A percentile compares a stretch with the other conserved stretches of the same genome.
These are phyloP conservation scores for Camellia granthamiana DNA, from an alignment of 148 eudicot species.

Conservation along the genomic window DNA sequence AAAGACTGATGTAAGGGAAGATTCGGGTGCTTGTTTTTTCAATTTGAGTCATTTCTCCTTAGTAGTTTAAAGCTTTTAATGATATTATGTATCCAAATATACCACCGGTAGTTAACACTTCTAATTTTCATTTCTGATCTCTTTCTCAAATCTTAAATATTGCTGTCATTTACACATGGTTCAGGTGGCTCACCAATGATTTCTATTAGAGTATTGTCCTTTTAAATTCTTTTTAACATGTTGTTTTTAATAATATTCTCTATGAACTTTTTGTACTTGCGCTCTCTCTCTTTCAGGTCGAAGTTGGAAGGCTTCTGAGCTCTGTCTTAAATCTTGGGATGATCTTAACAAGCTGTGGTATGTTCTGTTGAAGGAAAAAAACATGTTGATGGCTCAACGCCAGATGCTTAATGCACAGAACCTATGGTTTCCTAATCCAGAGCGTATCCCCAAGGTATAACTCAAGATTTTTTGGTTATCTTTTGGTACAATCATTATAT, in stretches of 20 bases:
- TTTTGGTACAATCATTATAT: background rate
- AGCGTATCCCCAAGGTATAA: constrained; percentile 76
- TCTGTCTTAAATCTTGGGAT: constrained; percentile 94
- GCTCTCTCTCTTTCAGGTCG: constrained; percentile 49
- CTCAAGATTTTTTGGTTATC: background rate
- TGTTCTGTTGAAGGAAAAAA: constrained; percentile 84
- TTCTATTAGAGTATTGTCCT: background rate
- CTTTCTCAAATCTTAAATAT: background rate
- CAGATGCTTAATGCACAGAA: constrained; percentile 92
- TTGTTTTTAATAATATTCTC: background rate
- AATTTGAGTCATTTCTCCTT: too few relatives aligned
- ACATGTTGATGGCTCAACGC: constrained; percentile 88
- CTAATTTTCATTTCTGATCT: background rate
- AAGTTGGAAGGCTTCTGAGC: constrained; percentile 90
- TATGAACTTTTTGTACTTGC: background rate
- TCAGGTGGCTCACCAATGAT: background rate
- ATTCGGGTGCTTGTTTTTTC: too few relatives aligned
- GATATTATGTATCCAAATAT: too few relatives aligned
- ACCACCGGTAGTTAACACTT: background rate
- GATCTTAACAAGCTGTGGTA: constrained; percentile 93
- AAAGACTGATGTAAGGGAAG: too few relatives aligned
- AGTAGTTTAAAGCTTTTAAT: too few relatives aligned
- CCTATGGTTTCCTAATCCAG: constrained; percentile 81
- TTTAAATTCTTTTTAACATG: background rate
- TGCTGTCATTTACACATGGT: background rate